Percentiles rank a stretch among this genome's conserved stretches.
phyloP scores from a whole-genome alignment of 2,329 filamentous ascomycete species.

The Emergomyces orientalis region DNA sequence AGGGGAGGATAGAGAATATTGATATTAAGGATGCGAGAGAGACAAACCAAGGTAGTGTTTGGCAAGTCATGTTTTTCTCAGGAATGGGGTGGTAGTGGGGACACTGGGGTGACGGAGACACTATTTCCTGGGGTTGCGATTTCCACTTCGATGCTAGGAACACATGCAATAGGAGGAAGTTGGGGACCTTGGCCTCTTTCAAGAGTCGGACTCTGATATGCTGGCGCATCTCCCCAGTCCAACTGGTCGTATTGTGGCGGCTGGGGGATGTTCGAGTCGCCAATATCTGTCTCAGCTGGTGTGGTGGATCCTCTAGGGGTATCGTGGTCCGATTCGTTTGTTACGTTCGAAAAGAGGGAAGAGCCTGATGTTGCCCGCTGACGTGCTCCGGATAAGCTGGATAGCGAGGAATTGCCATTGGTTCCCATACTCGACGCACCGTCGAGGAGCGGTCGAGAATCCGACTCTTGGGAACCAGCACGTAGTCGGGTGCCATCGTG shows the following conservation, averaged over 20 bases:
- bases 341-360: slow-evolving; percentile 27
- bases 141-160: slow-evolving; percentile 22
- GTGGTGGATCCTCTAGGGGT: slow-evolving; percentile 10
- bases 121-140: slow-evolving; percentile 17
- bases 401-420: slow-evolving; percentile 21
- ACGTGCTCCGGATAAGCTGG: slow-evolving; percentile 18
- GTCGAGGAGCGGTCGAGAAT: slow-evolving; percentile 38
- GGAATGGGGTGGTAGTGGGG: neutral
- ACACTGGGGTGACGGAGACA: slow-evolving; percentile 17
- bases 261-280: slow-evolving; percentile 26
- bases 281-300: slow-evolving; percentile 28
- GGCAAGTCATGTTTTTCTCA: neutral
- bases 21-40: neutral
- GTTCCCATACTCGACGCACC: slow-evolving; percentile 29
- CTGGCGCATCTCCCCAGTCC: slow-evolving; percentile 37
- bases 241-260: slow-evolving; percentile 37
- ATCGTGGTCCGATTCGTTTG: slow-evolving; percentile 19
- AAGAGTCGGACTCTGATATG: slow-evolving; percentile 27
- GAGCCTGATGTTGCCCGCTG: slow-evolving; percentile 27
- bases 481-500: slow-evolving; percentile 43
- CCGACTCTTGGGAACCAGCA: slow-evolving; percentile 39
- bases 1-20: too few species aligned
- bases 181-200: slow-evolving; percentile 15
- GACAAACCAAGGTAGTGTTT: neutral
- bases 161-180: slow-evolving; percentile 12